Evolutionary conservation across 148 eudicot genomes (phyloP).

Genomic region (Persicaria tinctoria): DNA sequence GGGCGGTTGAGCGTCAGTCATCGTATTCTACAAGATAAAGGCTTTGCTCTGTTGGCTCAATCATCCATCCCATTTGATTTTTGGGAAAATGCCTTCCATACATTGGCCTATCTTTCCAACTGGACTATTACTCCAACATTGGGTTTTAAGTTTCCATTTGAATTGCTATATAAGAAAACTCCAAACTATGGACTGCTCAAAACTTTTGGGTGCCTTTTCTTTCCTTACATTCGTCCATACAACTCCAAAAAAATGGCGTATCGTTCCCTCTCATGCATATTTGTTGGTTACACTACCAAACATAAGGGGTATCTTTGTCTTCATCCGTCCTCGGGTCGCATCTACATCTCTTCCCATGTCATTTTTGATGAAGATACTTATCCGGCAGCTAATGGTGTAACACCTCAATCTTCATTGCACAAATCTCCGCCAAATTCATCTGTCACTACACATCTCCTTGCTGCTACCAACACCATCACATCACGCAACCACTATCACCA

Average conservation of each 20-base stretch:
- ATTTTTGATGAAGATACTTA: neutral
- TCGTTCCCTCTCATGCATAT: neutral
- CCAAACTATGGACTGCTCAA: neutral
- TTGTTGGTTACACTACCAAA: neutral
- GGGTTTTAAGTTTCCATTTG: neutral
- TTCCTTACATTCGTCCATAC: neutral
- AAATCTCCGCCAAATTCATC: too few relatives aligned
- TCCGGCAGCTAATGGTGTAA: too few relatives aligned
- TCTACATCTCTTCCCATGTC: neutral
- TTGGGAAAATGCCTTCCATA: slow-evolving; percentile 2
- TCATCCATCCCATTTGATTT: neutral
- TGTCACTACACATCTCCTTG: too few relatives aligned
- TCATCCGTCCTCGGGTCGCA: neutral
- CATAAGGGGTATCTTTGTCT: neutral
- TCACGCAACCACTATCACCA: too few relatives aligned
- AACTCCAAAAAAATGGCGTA: neutral
- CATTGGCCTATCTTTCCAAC: neutral
- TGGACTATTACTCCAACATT: neutral
- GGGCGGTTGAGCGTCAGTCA: neutral
- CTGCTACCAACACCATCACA: too few relatives aligned
- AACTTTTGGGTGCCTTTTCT: neutral
- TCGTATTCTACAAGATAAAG: neutral
- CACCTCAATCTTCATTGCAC: too few relatives aligned
- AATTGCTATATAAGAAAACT: neutral
- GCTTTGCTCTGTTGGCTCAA: neutral